Percentiles rank a stretch among this genome's conserved stretches.
Conservation (phyloP, 2,329 filamentous ascomycete species). For the Tolypocladium ovalisporum region DNA sequence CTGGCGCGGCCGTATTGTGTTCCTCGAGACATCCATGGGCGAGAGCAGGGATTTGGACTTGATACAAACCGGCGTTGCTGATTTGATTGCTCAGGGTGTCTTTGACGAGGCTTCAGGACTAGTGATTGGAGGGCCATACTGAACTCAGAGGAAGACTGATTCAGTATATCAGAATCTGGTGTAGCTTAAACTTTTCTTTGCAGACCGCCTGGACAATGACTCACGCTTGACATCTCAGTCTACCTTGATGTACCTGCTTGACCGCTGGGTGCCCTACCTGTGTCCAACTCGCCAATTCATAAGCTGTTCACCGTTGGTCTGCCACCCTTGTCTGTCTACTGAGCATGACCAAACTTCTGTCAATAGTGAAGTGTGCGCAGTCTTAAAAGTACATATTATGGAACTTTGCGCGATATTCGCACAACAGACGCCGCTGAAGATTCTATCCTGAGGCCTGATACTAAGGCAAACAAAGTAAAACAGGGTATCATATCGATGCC, state of each 20-base stretch:
- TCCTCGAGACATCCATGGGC: neutral
- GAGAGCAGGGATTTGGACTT: neutral
- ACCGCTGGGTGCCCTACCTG: too few species aligned
- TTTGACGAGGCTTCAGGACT: neutral
- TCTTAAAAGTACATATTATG: neutral
- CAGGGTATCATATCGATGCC: neutral
- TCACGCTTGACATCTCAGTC: too few species aligned
- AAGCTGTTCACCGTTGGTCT: too few species aligned
- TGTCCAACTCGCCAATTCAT: too few species aligned
- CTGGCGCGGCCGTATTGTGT: neutral
- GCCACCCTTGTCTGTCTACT: too few species aligned
- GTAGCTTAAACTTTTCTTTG: too few species aligned
- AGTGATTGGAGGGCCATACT: neutral
- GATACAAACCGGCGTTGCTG: neutral
- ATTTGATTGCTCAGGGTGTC: neutral
- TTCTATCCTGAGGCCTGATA: neutral
- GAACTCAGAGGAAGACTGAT: neutral
- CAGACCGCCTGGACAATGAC: too few species aligned
- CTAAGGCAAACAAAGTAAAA: neutral
- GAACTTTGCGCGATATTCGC: neutral
- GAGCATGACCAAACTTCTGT: too few species aligned
- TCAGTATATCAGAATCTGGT: neutral
- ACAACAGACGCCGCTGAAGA: neutral
- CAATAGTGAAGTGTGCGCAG: too few species aligned
- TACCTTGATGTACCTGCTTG: too few species aligned